Conservation (phyloP, 257 asterid species). For the Solanum paucissectum region DNA sequence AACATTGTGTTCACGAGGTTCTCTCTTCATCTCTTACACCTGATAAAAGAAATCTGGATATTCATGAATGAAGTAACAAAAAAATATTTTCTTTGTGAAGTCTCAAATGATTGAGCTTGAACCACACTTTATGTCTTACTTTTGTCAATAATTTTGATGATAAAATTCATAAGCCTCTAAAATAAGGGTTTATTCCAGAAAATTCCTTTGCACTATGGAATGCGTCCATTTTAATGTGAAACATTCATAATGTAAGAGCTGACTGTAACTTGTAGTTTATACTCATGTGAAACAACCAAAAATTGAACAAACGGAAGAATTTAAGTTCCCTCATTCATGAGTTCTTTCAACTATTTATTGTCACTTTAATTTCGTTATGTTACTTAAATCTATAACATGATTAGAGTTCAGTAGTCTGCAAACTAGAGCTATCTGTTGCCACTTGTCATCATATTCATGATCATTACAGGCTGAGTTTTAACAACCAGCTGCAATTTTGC, state of each 20-base stretch:
- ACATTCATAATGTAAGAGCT: neutral
- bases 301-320: neutral
- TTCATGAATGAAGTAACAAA: neutral
- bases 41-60: neutral
- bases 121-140: neutral
- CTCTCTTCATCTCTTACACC: slow-evolving; percentile 2
- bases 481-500: neutral
- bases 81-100: neutral
- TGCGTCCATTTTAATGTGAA: neutral
- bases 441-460: neutral
- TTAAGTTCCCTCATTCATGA: neutral
- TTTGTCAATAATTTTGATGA: neutral
- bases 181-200: neutral
- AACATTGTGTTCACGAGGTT: slow-evolving; percentile 98
- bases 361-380: neutral
- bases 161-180: neutral
- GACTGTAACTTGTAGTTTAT: neutral
- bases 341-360: neutral
- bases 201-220: neutral
- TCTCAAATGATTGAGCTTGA: neutral
- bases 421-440: neutral
- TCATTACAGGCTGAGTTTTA: neutral
- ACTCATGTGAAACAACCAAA: neutral
- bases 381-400: neutral
- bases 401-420: neutral